These are phyloP conservation scores for Arabidopsis hybrid DNA, from an alignment of 441 rosid genomes.

Conservation along the genomic window DNA sequence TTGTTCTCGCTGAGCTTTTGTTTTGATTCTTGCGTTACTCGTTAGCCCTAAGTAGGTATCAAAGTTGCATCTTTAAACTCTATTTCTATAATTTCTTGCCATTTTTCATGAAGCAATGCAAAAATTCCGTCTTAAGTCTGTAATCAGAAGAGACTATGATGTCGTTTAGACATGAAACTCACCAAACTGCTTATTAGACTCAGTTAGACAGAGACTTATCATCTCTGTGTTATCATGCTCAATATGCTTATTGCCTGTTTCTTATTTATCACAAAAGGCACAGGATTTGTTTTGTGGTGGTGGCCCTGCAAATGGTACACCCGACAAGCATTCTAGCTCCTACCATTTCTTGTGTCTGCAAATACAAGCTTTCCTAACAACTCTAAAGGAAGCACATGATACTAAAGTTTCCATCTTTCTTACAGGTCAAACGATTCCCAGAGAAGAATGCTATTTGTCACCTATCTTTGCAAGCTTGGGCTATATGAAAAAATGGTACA, in stretches of 20 bases:
- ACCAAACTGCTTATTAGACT: background rate
- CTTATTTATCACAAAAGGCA: too few relatives aligned
- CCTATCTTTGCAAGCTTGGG: background rate
- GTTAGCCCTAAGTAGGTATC: too few relatives aligned
- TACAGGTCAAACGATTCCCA: background rate
- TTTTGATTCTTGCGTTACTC: too few relatives aligned
- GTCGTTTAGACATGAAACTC: background rate
- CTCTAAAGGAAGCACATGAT: background rate
- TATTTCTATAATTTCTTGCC: too few relatives aligned
- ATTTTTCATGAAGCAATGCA: too few relatives aligned
- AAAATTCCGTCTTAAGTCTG: too few relatives aligned
- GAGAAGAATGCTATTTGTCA: background rate
- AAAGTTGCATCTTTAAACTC: too few relatives aligned
- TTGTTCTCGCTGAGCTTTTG: too few relatives aligned
- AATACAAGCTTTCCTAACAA: background rate
- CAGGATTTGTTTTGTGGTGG: background rate
- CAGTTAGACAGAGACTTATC: background rate
- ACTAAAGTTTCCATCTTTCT: background rate
- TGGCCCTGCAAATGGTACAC: background rate
- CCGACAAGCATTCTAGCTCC: background rate
- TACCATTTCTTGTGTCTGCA: background rate
- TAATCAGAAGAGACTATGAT: too few relatives aligned
- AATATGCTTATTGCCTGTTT: background rate
- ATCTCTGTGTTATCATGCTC: background rate
- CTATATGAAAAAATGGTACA: background rate